Base-by-base conservation (phyloP, 2,329 filamentous ascomycete species). In the Nemania sp. region DNA sequence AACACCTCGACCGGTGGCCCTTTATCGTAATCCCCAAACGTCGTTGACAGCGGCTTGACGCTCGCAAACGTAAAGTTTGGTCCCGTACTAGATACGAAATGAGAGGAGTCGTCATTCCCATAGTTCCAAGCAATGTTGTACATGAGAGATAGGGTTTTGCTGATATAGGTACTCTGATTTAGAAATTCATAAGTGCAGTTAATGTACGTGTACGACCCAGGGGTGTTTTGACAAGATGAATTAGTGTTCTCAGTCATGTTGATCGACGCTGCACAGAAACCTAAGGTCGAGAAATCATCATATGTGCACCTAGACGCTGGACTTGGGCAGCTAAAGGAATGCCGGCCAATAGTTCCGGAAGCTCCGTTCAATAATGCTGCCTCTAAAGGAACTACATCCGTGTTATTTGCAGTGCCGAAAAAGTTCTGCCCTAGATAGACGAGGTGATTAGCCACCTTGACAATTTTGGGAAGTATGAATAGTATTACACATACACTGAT, bases 281-380 rank as follows among this genome's bases (percentile, higher is more conserved):
- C 43, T 15, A 59, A 35, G 22, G 41, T 59, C 13, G 56, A 59
- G 43, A 59, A 59, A 27, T 49, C 56, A 27, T 59, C 24, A 15
- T 32, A 59, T 49, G 38, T 45, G 26, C 43, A 59, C 15, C 56
- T 32, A 5, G 24, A 29, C n/a, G 26, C 43, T 20, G 56, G 56
- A 27, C 10, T 15, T 5, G 43, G 56, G 15, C 56, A 59, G 18
- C 22, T 49, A 59, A 29, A 59, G 15, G 29, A 49, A 32, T 22
- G 43, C 3, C 29, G 38, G 1, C 38, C 26, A 13, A 22, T 41
- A 41, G 20, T 24, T 26, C 24, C 53, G 27, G 54, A 5, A 18
- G 27, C 51, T 6, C 26, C 51, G 22, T 53, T 53, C 27, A 32
- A 53, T 53, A 53, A 35, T 26, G 51, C 49, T 5, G 49, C 51